phyloP scores from a whole-genome alignment of 129 eudicot genomes.

The Artemisia annua region DNA sequence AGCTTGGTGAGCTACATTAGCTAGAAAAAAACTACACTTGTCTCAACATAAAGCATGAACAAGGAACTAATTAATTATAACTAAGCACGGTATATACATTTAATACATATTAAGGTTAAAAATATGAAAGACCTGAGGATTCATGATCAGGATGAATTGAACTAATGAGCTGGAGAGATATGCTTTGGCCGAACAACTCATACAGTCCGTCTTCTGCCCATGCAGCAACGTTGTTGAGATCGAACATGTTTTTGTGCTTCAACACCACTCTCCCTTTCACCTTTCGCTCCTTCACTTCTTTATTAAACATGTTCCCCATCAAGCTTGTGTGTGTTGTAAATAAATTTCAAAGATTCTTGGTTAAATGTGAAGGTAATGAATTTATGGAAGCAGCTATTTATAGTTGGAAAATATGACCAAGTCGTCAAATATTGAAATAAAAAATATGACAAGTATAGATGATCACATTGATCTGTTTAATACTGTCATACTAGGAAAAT shows the following conservation, averaged over 20 bases:
- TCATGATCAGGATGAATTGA: constrained; percentile 24
- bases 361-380: not conserved
- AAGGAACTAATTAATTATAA: no score
- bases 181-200: constrained; percentile 37
- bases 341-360: not conserved
- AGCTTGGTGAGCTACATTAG: no score
- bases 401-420: not conserved
- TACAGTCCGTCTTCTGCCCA: constrained; percentile 46
- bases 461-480: no score
- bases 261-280: constrained; percentile 51
- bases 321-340: not conserved
- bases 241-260: constrained; percentile 59
- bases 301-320: not conserved
- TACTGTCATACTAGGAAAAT: no score
- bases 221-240: constrained; percentile 33
- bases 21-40: no score
- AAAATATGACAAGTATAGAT: not conserved
- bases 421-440: not conserved
- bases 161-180: constrained; percentile 54
- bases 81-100: no score
- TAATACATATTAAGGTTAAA: not conserved
- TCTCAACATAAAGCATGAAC: no score
- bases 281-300: not conserved
- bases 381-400: not conserved
- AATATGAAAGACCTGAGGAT: constrained; percentile 16